phyloP scores from a whole-genome alignment of 371 early-diverging fungal genomes.

The Syncephalis plumigaleata region DNA sequence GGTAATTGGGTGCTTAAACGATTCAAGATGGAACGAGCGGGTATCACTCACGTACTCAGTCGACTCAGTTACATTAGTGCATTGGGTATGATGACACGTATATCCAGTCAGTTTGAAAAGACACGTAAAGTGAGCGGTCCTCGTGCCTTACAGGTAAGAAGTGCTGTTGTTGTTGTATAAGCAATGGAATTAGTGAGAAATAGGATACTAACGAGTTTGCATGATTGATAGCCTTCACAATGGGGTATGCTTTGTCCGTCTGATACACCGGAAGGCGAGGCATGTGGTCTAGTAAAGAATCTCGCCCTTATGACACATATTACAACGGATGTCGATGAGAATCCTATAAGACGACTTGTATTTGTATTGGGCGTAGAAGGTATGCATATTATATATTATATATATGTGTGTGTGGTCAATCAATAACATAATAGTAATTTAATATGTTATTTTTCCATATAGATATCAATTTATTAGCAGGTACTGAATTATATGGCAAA shows the following conservation, averaged over 20 bases:
- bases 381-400: no score
- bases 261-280: conserved; percentile 99
- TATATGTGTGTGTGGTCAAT: conserved; percentile 1
- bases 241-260: conserved; percentile 99
- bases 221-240: conserved; percentile 58
- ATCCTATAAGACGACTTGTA: conserved; percentile 52
- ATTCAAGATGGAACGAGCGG: conserved; percentile 99
- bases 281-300: conserved; percentile 99
- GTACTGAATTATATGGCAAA: conserved; percentile 59
- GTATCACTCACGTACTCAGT: conserved; percentile 96
- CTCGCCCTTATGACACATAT: conserved; percentile 98
- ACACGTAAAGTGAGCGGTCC: conserved; percentile 99
- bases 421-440: not conserved
- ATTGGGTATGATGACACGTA: conserved; percentile 99
- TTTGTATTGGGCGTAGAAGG: conserved; percentile 69
- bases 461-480: conserved; percentile 68
- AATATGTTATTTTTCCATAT: not conserved
- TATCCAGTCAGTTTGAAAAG: conserved; percentile 99
- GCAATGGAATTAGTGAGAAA: not conserved
- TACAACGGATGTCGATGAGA: conserved; percentile 87
- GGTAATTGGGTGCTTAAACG: conserved; percentile 99
- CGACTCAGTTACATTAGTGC: conserved; percentile 95
- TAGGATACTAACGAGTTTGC: not conserved
- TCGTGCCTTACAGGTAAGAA: conserved; percentile 74
- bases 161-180: conserved; percentile 2